Evolutionary conservation across 2,329 filamentous ascomycete species (phyloP).

Genomic region (Paraconiothyrium brasiliense): DNA sequence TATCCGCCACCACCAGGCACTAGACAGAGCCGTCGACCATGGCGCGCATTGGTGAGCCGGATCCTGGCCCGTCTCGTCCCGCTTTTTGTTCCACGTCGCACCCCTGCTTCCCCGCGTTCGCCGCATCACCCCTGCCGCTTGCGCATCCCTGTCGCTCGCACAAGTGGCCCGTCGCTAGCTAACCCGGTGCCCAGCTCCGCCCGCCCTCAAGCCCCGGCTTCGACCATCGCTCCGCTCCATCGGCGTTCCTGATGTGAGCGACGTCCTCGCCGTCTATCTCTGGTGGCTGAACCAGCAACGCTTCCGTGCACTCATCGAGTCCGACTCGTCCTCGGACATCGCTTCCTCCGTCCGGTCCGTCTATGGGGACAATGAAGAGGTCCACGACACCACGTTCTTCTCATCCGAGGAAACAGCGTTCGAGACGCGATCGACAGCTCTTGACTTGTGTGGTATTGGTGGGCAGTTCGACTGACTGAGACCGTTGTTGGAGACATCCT

Average conservation of each 20-base stretch:
- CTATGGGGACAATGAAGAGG: conserved; percentile 13
- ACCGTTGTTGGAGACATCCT: background rate
- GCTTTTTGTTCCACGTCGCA: conserved; percentile 7
- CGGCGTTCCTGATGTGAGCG: conserved; percentile 33
- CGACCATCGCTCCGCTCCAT: conserved; percentile 29
- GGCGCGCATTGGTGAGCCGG: conserved; percentile 29
- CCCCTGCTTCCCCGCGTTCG: conserved; percentile 16
- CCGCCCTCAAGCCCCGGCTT: conserved; percentile 18
- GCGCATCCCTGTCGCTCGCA: background rate
- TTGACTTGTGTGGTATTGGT: conserved; percentile 24
- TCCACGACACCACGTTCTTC: background rate
- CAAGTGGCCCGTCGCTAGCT: conserved; percentile 6
- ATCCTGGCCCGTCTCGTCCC: conserved; percentile 9
- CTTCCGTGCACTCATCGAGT: conserved; percentile 15
- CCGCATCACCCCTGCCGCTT: conserved; percentile 9
- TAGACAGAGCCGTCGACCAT: conserved; percentile 1
- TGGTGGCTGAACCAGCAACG: conserved; percentile 32
- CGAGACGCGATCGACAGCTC: background rate
- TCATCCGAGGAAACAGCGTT: background rate
- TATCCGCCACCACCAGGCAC: background rate
- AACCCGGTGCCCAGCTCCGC: conserved; percentile 13
- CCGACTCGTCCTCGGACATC: background rate
- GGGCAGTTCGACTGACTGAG: conserved; percentile 21
- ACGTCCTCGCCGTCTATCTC: conserved; percentile 35
- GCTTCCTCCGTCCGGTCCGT: conserved; percentile 15